Conservation (phyloP, 2,329 filamentous ascomycete species). For the Davidsoniella eucalypti region DNA sequence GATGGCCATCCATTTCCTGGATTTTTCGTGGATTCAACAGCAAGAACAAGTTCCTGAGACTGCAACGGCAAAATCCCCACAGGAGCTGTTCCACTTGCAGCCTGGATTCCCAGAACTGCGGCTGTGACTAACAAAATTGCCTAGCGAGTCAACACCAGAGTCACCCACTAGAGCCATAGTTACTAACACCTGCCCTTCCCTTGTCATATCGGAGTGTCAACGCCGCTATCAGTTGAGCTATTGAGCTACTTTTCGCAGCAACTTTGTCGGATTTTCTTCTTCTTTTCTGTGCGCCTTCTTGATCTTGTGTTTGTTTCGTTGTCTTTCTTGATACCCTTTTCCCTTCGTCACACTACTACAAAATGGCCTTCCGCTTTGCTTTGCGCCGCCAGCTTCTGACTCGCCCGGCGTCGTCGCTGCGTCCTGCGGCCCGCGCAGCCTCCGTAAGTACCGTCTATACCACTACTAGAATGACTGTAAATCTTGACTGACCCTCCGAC, state of each 20-base stretch:
- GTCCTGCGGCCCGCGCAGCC: constrained; percentile 21
- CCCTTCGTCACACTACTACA: background rate
- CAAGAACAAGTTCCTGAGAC: too few relatives aligned
- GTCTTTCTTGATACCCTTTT: constrained; percentile 3
- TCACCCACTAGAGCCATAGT: background rate
- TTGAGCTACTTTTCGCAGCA: background rate
- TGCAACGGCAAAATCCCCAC: too few relatives aligned
- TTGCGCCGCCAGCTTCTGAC: constrained; percentile 23
- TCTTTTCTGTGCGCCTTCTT: background rate
- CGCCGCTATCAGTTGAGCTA: background rate
- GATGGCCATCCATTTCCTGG: background rate
- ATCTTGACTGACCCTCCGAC: background rate
- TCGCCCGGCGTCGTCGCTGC: constrained; percentile 18
- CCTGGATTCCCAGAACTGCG: background rate
- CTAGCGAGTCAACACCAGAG: constrained; percentile 1
- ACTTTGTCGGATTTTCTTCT: background rate
- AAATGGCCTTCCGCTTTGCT: constrained; percentile 26
- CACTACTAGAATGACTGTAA: background rate
- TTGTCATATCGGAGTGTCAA: constrained; percentile 9
- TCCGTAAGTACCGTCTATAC: constrained; percentile 16
- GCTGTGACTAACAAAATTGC: constrained; percentile 10
- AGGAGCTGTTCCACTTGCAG: too few relatives aligned
- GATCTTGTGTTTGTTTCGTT: background rate
- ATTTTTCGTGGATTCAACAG: too few relatives aligned
- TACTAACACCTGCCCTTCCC: background rate